Base-by-base conservation (phyloP, 768 basidiomycete species). In the Kwoniella dejecticola region DNA sequence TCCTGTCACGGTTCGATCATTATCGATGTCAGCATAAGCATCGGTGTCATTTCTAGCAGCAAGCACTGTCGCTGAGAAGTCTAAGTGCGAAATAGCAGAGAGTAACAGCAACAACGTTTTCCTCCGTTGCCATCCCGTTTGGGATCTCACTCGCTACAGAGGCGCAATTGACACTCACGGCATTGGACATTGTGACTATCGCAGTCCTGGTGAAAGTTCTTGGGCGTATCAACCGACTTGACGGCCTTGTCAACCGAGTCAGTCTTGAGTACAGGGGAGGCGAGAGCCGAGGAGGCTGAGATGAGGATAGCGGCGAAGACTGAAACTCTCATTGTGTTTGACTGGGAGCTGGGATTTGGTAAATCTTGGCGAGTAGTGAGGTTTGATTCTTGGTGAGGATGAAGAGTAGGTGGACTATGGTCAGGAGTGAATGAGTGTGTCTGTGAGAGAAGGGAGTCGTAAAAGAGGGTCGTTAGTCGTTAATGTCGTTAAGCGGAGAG, bases 101-200 rank as follows among this genome's bases (percentile, higher is more conserved):
- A n/a, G n/a, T n/a, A n/a, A n/a, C n/a, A n/a, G n/a, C n/a, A n/a
- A n/a, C n/a, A n/a, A n/a, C n/a, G n/a, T n/a, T n/a, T n/a, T n/a
- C n/a, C n/a, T n/a, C n/a, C n/a, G n/a, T n/a, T n/a, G n/a, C n/a
- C n/a, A n/a, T n/a, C n/a, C n/a, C n/a, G n/a, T 2, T 30, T 52
- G 15, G 50, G 23, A 31, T n/a, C n/a, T 52, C 30, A 30, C 33
- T 7, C 44, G 7, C 48, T 15, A n/a, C 30, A 24, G 30, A 29
- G 47, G 1, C 4, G 19, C 29, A 41, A 21, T 7, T 15, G 30
- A 11, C 13, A 62, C 60, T 49, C 19, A 62, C 60, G 54, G 17
- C 60, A 62, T 36, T 62, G 60, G 19, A 62, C 60, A 33, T 62
- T 62, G 38, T 62, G 60, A 5, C 36, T 53, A 38, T 62, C 60